Conservation (phyloP, 2,329 filamentous ascomycete genomes). For the Ophiocordyceps camponoti-floridani region DNA sequence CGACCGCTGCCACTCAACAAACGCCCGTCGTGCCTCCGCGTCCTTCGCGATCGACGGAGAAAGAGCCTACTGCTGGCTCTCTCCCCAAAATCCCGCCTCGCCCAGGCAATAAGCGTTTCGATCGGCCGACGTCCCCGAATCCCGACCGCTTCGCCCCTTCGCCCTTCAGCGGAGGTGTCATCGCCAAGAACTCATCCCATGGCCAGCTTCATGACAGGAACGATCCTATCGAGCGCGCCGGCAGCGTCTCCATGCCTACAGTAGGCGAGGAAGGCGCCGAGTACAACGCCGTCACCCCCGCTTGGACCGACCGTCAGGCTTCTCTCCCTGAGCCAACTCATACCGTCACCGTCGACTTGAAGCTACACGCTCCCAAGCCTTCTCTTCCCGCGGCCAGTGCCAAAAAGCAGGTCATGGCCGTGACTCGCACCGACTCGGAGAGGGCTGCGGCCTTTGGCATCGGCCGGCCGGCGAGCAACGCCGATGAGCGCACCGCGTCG, state of each 20-base stretch:
- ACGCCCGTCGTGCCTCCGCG: slow-evolving; percentile 39
- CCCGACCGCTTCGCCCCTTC: slow-evolving; percentile 70
- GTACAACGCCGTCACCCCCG: slow-evolving; percentile 48
- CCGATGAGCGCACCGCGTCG: slow-evolving; percentile 28
- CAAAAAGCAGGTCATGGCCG: slow-evolving; percentile 63
- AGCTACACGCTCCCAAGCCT: slow-evolving; percentile 77
- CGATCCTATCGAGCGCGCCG: slow-evolving; percentile 39
- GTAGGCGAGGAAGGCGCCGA: slow-evolving; percentile 82
- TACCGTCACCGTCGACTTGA: slow-evolving; percentile 62
- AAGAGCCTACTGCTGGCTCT: slow-evolving; percentile 15
- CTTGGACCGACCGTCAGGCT: slow-evolving; percentile 14
- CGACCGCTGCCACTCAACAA: slow-evolving; percentile 29
- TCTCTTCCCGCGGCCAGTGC: slow-evolving; percentile 67
- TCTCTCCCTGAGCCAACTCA: slow-evolving; percentile 53
- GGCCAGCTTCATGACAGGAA: slow-evolving; percentile 15
- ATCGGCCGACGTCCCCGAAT: slow-evolving; percentile 61
- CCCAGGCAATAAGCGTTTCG: slow-evolving; percentile 49
- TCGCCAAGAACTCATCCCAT: slow-evolving; percentile 20
- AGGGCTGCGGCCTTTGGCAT: slow-evolving; percentile 73
- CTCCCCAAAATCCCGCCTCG: slow-evolving; percentile 65
- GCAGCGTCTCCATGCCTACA: slow-evolving; percentile 67
- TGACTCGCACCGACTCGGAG: slow-evolving; percentile 84
- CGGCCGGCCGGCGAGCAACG: slow-evolving; percentile 40
- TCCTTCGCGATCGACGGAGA: slow-evolving; percentile 31
- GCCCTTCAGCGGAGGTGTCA: slow-evolving; percentile 59